Evolutionary conservation across 208 protist genomes (phyloP).

Genomic region (Crithidia expoeki): DNA sequence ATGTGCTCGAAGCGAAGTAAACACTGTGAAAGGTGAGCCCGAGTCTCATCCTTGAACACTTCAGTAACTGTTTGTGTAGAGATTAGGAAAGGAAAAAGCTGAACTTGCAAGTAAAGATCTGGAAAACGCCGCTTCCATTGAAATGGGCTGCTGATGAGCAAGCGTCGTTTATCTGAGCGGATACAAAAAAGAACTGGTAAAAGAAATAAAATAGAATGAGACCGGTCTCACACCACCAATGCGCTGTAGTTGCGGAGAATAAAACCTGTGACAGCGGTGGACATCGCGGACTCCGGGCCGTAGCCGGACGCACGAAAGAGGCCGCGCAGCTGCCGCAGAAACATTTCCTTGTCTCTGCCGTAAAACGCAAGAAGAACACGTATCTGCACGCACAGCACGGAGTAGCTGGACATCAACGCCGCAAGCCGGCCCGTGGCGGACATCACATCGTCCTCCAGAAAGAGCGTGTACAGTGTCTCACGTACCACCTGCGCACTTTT

Average conservation of each 20-base stretch:
- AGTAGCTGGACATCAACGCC: slow-evolving; percentile 6
- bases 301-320: slow-evolving; percentile 13
- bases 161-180: too few species aligned
- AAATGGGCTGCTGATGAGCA: too few species aligned
- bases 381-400: slow-evolving; percentile 21
- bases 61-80: too few species aligned
- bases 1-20: too few species aligned
- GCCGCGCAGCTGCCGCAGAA: slow-evolving; percentile 6
- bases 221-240: background rate
- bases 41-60: too few species aligned
- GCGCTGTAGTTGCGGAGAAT: background rate
- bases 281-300: background rate
- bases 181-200: slow-evolving; percentile 2
- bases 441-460: slow-evolving; percentile 2
- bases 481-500: background rate
- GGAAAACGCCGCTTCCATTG: too few species aligned
- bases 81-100: too few species aligned
- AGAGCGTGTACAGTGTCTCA: slow-evolving; percentile 15
- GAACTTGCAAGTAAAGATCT: too few species aligned
- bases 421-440: background rate
- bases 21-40: too few species aligned
- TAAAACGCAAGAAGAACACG: slow-evolving; percentile 29
- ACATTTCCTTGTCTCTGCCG: slow-evolving; percentile 11
- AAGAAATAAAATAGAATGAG: slow-evolving; percentile 14
- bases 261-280: background rate